Evolutionary conservation across 1,139 yeast species (phyloP).

Genomic region (Lizanozyma gosingica): DNA sequence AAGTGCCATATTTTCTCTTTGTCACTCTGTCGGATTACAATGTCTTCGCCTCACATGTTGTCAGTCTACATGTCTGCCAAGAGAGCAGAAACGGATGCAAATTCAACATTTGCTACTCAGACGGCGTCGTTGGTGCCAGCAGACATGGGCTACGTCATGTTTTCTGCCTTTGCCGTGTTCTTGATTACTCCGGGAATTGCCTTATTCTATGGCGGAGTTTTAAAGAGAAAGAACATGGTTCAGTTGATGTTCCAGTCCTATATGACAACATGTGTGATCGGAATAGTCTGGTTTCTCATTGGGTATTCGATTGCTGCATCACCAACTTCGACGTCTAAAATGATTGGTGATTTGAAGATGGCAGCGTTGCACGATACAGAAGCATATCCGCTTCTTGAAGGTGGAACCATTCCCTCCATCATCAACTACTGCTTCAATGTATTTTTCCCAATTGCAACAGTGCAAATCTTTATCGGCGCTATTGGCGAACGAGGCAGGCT

Average conservation of each 20-base stretch:
- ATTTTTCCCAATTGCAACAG: constrained; percentile 39
- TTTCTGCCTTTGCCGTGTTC: constrained; percentile 32
- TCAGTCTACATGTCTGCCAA: background rate
- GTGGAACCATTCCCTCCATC: constrained; percentile 31
- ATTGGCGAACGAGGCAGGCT: constrained; percentile 36
- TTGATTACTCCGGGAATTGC: constrained; percentile 39
- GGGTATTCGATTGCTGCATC: constrained; percentile 37
- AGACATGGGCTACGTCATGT: constrained; percentile 29
- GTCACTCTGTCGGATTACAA: background rate
- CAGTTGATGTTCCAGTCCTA: constrained; percentile 33
- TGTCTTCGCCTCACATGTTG: background rate
- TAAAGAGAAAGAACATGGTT: constrained; percentile 26
- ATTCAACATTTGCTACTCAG: background rate
- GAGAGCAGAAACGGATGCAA: background rate
- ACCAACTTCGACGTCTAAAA: constrained; percentile 22
- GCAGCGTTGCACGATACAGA: constrained; percentile 31
- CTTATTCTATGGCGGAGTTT: constrained; percentile 31
- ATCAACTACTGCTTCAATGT: constrained; percentile 31
- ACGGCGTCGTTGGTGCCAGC: constrained; percentile 7
- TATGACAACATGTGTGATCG: constrained; percentile 27
- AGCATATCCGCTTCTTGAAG: constrained; percentile 29
- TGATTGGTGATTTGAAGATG: constrained; percentile 27
- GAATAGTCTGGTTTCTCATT: constrained; percentile 33
- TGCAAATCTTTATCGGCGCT: constrained; percentile 39
- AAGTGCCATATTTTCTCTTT: too few relatives aligned